These are phyloP conservation scores for Sanghuangporus baumii DNA, from an alignment of 1,284 basidiomycete species.

Conservation along the genomic window DNA sequence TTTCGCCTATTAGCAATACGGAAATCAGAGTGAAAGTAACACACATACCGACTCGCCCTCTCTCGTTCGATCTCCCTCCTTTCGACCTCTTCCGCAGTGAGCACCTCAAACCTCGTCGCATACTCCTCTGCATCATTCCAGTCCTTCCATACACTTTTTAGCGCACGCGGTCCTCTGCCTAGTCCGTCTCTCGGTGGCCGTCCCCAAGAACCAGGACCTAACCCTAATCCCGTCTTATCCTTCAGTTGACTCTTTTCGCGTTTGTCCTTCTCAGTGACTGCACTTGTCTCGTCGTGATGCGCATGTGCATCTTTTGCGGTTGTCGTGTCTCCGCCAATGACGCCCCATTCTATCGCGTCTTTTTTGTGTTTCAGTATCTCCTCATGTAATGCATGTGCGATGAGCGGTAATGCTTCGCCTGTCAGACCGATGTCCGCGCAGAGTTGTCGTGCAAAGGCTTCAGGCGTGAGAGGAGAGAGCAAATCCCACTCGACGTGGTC, in stretches of 20 bases:
- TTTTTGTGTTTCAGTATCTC: constrained; percentile 93
- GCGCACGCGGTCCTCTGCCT: constrained; percentile 65
- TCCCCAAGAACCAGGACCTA: constrained; percentile 48
- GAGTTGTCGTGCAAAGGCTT: constrained; percentile 77
- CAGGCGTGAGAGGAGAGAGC: constrained; percentile 86
- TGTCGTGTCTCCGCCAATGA: constrained; percentile 52
- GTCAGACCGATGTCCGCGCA: constrained; percentile 85
- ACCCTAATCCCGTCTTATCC: constrained; percentile 72
- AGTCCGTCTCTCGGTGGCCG: constrained; percentile 58
- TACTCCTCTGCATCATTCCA: constrained; percentile 93
- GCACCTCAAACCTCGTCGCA: constrained; percentile 81
- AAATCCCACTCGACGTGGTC: constrained; percentile 99
- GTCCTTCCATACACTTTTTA: constrained; percentile 91
- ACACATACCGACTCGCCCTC: constrained; percentile 60
- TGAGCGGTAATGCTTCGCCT: constrained; percentile 82
- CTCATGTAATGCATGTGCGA: constrained; percentile 91
- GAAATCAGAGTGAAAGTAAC: constrained; percentile 14
- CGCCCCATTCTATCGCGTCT: constrained; percentile 89
- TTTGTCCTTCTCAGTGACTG: constrained; percentile 27
- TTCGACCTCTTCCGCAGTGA: constrained; percentile 90
- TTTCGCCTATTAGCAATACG: neutral
- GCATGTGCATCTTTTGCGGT: constrained; percentile 23
- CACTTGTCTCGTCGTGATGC: neutral
- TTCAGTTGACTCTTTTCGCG: constrained; percentile 54
- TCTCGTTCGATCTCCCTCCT: constrained; percentile 78